Evolutionary conservation across 371 early-diverging fungal genomes (phyloP).

Genomic region (Apophysomyces ossiformis): DNA sequence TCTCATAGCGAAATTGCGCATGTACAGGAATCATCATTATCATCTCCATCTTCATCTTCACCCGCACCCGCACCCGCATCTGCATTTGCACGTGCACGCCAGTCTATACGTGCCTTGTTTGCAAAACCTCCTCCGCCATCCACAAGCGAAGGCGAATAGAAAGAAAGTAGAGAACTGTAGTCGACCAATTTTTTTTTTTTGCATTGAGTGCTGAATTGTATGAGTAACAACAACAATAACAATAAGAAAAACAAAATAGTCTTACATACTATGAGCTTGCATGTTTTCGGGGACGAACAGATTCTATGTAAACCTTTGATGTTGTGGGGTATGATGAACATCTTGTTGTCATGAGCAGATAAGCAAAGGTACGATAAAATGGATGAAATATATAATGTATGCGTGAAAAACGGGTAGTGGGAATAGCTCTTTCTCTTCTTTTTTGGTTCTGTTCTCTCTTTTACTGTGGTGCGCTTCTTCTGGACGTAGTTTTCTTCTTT

Average conservation of each 20-base stretch:
- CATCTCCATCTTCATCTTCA: neutral
- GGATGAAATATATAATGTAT: constrained; percentile 8
- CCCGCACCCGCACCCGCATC: constrained; percentile 9
- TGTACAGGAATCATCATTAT: neutral
- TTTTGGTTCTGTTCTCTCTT: neutral
- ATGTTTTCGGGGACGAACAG: neutral
- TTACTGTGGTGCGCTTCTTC: constrained; percentile 1
- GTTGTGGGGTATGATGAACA: constrained; percentile 8
- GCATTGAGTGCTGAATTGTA: neutral
- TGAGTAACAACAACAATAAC: neutral
- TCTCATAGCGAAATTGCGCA: neutral
- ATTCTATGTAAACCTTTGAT: neutral
- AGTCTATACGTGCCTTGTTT: constrained; percentile 9
- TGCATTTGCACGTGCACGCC: constrained; percentile 9
- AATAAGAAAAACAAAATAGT: neutral
- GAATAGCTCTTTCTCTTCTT: neutral
- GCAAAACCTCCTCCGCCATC: constrained; percentile 14
- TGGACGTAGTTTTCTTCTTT: neutral
- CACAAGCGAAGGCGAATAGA: constrained; percentile 3
- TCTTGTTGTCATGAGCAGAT: constrained; percentile 3
- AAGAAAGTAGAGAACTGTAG: neutral
- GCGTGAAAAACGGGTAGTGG: neutral
- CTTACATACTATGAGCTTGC: neutral
- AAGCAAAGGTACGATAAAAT: constrained; percentile 3
- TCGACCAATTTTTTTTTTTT: neutral